Conservation (phyloP, 345 rosid species). For the Capsella bursapastoris region DNA sequence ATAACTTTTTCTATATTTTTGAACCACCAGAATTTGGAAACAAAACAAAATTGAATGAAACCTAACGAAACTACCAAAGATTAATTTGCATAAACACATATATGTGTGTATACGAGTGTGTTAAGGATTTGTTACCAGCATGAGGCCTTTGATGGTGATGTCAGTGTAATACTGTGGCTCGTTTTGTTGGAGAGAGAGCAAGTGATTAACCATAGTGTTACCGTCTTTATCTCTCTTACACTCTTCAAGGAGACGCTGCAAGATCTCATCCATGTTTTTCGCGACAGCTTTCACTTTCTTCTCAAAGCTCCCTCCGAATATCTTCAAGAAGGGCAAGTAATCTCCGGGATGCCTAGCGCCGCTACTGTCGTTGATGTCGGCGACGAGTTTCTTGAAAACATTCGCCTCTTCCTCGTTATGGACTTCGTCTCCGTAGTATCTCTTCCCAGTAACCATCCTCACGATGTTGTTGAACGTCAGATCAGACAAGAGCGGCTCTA, state of each 20-base stretch:
- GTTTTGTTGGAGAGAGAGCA: conserved; percentile 52
- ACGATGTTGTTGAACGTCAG: conserved; percentile 50
- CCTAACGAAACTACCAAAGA: background rate
- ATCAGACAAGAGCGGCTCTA: conserved; percentile 36
- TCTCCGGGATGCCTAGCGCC: conserved; percentile 47
- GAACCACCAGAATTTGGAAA: too few relatives aligned
- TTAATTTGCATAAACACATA: background rate
- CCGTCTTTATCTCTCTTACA: conserved; percentile 38
- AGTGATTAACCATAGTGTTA: conserved; percentile 62
- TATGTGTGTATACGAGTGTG: background rate
- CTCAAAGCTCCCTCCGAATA: conserved; percentile 41
- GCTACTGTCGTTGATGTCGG: conserved; percentile 13
- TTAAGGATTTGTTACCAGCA: conserved; percentile 34
- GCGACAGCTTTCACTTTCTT: conserved; percentile 46
- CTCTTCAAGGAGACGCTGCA: conserved; percentile 57
- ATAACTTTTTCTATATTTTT: background rate
- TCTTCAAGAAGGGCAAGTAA: conserved; percentile 49
- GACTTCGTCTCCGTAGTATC: conserved; percentile 57
- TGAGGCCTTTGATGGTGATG: conserved; percentile 61
- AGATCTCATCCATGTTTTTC: conserved; percentile 48
- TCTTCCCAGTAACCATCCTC: conserved; percentile 63
- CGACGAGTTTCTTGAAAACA: conserved; percentile 42
- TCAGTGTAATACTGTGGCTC: conserved; percentile 60
- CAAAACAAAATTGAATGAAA: background rate
- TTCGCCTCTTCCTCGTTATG: conserved; percentile 49